Conservation (phyloP, 805 yeast species). For the Ascoidea asiatica region DNA sequence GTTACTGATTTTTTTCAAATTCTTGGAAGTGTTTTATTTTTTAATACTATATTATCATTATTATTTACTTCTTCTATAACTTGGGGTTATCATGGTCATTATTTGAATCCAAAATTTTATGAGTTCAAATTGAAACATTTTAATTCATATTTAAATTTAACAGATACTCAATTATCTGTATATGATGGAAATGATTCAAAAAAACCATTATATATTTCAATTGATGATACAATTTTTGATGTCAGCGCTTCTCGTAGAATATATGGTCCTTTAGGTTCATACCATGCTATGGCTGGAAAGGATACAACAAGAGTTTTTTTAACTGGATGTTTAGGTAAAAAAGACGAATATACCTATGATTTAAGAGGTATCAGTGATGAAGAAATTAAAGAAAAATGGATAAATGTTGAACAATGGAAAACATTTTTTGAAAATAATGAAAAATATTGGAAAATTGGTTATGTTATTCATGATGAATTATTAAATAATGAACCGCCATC, state of each 20-base stretch:
- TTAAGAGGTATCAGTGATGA: constrained; percentile 41
- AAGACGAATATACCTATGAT: constrained; percentile 50
- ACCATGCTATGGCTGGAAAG: constrained; percentile 43
- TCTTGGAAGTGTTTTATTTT: constrained; percentile 29
- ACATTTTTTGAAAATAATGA: constrained; percentile 28
- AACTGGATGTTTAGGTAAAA: constrained; percentile 50
- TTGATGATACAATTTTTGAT: constrained; percentile 52
- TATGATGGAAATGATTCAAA: constrained; percentile 35
- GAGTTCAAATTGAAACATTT: constrained; percentile 13
- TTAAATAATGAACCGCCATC: constrained; percentile 35
- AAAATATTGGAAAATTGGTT: constrained; percentile 53
- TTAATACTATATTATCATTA: constrained; percentile 39
- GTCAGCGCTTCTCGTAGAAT: constrained; percentile 35
- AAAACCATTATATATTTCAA: constrained; percentile 43
- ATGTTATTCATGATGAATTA: constrained; percentile 28
- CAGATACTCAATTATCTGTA: constrained; percentile 30
- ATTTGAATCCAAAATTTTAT: constrained; percentile 29
- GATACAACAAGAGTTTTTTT: constrained; percentile 60
- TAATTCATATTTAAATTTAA: constrained; percentile 18
- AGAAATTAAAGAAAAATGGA: constrained; percentile 21
- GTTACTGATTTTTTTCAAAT: constrained; percentile 27
- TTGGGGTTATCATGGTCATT: constrained; percentile 50
- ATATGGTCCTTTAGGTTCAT: constrained; percentile 46
- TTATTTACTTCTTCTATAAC: constrained; percentile 40
- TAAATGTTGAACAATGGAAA: constrained; percentile 34